Evolutionary conservation across 768 basidiomycete species (phyloP).

Genomic region (Brasilioporus rufonigricans): DNA sequence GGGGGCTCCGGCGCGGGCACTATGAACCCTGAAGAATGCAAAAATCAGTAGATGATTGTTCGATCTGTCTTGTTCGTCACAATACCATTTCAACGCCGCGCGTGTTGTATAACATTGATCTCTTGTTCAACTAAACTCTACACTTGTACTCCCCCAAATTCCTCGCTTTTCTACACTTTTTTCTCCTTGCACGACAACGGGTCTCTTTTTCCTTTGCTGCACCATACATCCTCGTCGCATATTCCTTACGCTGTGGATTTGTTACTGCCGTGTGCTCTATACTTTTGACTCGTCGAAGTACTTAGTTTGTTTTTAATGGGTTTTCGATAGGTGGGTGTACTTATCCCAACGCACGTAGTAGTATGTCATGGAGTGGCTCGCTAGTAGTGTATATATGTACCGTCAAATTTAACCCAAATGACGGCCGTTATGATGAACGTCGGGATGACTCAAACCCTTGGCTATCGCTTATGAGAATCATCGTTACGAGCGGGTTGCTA

Average conservation of each 20-base stretch:
- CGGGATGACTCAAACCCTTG: no score
- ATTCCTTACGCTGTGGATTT: constrained; percentile 5
- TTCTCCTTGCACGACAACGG: constrained; percentile 1
- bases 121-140: constrained; percentile 12
- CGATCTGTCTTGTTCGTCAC: constrained; percentile 10
- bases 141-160: constrained; percentile 9
- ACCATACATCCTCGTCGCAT: neutral
- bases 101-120: constrained; percentile 14
- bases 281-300: constrained; percentile 13
- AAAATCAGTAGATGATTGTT: constrained; percentile 66
- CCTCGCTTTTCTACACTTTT: neutral
- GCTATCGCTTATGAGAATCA: no score
- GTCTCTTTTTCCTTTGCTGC: neutral
- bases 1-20: constrained; percentile 40
- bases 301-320: constrained; percentile 23
- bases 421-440: no score
- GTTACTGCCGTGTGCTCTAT: constrained; percentile 11
- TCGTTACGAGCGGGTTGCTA: no score
- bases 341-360: neutral
- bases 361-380: neutral
- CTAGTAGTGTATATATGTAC: neutral
- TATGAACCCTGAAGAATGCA: constrained; percentile 80
- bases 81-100: constrained; percentile 19
- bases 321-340: neutral
- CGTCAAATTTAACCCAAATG: neutral